These are phyloP conservation scores for Termitomyces titanicus DNA, from an alignment of 768 basidiomycete genomes.

Conservation along the genomic window DNA sequence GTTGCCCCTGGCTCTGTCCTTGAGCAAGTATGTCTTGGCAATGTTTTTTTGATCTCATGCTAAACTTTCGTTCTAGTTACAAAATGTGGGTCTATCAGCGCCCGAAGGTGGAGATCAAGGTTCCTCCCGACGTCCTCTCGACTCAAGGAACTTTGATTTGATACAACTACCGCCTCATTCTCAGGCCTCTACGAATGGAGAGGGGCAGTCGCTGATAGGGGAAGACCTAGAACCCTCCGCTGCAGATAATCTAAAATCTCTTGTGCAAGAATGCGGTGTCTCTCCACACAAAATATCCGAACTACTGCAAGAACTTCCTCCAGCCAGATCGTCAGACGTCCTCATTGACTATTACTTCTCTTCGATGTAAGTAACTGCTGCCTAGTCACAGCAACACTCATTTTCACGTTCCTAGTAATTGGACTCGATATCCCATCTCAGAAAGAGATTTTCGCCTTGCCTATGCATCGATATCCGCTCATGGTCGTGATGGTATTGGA, in stretches of 20 bases:
- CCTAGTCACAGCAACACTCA: constrained; percentile 8
- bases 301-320: constrained; percentile 84
- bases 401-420: constrained; percentile 55
- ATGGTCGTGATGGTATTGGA: constrained; percentile 57
- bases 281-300: constrained; percentile 88
- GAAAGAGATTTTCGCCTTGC: constrained; percentile 77
- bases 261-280: constrained; percentile 92
- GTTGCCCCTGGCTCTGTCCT: constrained; percentile 76
- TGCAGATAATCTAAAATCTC: constrained; percentile 77
- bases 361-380: constrained; percentile 44
- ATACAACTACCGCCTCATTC: constrained; percentile 2
- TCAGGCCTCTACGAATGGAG: constrained; percentile 3
- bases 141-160: constrained; percentile 13
- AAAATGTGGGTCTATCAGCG: constrained; percentile 20
- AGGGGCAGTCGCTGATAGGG: constrained; percentile 27
- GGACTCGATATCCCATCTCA: constrained; percentile 90
- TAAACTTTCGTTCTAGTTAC: constrained; percentile 17
- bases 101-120: constrained; percentile 9
- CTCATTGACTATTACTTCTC: constrained; percentile 82
- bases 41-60: neutral
- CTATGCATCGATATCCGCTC: constrained; percentile 59
- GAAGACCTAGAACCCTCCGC: constrained; percentile 52
- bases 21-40: constrained; percentile 54
- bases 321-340: constrained; percentile 66
- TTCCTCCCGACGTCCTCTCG: constrained; percentile 7